Conservation (phyloP, 306 rosid species). For the Oxytropis ochrocephala region DNA sequence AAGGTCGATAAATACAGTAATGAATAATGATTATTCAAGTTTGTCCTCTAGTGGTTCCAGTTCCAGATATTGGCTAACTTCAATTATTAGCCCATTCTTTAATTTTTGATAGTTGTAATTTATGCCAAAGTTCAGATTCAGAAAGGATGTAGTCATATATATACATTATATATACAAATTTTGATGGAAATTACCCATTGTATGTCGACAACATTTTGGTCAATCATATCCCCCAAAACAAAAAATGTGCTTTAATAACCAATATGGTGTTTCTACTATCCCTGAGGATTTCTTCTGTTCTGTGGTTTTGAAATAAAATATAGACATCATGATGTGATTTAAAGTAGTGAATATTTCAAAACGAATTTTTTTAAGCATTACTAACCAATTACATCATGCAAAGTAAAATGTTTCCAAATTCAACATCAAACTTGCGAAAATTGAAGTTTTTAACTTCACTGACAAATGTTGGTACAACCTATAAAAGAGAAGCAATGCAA, state of each 20-base stretch:
- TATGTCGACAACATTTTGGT: neutral
- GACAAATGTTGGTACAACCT: no score
- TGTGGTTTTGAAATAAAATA: neutral
- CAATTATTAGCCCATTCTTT: conserved; percentile 35
- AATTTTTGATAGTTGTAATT: conserved; percentile 3
- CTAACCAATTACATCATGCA: no score
- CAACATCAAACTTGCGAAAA: no score
- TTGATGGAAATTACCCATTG: neutral
- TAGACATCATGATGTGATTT: no score
- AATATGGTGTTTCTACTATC: neutral
- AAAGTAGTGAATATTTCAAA: neutral
- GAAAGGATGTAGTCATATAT: neutral
- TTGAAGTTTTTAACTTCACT: no score
- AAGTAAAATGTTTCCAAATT: no score
- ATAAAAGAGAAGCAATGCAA: no score
- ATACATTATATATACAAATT: neutral
- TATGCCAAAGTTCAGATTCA: neutral
- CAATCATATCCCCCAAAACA: neutral
- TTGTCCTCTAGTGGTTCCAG: neutral
- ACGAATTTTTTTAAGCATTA: no score
- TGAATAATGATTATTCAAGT: neutral
- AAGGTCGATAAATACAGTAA: conserved; percentile 31
- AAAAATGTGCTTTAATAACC: neutral
- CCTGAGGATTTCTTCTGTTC: no score
- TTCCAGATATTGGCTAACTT: neutral